Conservation (phyloP, 805 yeast species). For the Kodamaea restingae region DNA sequence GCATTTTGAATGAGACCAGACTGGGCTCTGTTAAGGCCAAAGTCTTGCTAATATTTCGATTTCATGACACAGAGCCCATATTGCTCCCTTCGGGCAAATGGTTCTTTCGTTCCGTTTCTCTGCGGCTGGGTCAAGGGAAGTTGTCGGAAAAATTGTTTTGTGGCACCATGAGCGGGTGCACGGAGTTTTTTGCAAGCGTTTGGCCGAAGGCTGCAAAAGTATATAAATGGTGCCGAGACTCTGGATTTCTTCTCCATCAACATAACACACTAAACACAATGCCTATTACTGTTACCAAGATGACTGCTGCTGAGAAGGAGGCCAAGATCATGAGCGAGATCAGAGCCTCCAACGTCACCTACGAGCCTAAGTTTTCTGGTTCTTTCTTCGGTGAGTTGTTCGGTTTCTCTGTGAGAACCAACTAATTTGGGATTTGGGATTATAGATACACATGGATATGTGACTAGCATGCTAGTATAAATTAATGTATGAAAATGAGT, state of each 20-base stretch:
- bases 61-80: too few relatives aligned
- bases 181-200: slow-evolving; percentile 1
- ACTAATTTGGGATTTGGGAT: slow-evolving; percentile 2
- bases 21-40: too few relatives aligned
- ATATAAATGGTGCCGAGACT: neutral
- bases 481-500: too few relatives aligned
- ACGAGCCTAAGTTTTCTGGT: slow-evolving; percentile 39
- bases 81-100: too few relatives aligned
- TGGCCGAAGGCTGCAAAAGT: slow-evolving; percentile 3
- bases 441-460: slow-evolving; percentile 1
- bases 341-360: slow-evolving; percentile 31
- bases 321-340: slow-evolving; percentile 44
- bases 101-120: too few relatives aligned
- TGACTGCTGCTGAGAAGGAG: slow-evolving; percentile 40
- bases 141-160: slow-evolving; percentile 2
- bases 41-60: too few relatives aligned
- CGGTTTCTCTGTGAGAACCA: slow-evolving; percentile 23
- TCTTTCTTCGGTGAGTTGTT: slow-evolving; percentile 40
- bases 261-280: slow-evolving; percentile 1
- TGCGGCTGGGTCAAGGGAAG: neutral
- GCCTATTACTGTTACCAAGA: slow-evolving; percentile 11
- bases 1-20: too few relatives aligned
- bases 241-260: neutral
- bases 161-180: neutral
- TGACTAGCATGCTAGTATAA: neutral